A percentile compares a stretch with the other conserved stretches of the same genome.
Conservation (phyloP, 768 basidiomycete genomes). For the Roridomyces roridus region DNA sequence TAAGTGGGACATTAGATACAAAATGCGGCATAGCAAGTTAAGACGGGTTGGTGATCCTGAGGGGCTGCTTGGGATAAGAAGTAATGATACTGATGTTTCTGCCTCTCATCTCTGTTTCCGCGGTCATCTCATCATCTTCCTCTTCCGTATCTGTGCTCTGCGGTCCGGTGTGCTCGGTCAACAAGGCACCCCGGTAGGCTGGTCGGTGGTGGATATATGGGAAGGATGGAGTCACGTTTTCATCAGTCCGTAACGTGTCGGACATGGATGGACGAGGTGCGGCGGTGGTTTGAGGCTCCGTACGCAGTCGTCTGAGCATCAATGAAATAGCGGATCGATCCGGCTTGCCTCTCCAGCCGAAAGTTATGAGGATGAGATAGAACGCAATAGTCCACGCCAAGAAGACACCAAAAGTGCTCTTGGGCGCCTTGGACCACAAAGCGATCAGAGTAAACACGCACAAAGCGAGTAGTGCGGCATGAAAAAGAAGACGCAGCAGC, state of each 20-base stretch:
- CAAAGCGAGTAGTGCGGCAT: conserved; percentile 63
- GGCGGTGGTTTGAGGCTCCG: conserved; percentile 28
- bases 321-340: conserved; percentile 62
- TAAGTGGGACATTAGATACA: conserved; percentile 16
- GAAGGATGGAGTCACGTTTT: neutral
- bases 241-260: conserved; percentile 42
- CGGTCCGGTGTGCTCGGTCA: conserved; percentile 44
- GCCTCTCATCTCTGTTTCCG: conserved; percentile 82
- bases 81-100: conserved; percentile 86
- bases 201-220: conserved; percentile 80
- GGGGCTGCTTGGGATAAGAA: conserved; percentile 72
- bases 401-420: conserved; percentile 66
- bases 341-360: conserved; percentile 67
- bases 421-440: conserved; percentile 62
- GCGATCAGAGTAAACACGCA: conserved; percentile 62
- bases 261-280: conserved; percentile 44
- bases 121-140: conserved; percentile 76
- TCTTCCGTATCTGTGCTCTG: conserved; percentile 62
- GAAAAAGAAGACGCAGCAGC: conserved; percentile 58
- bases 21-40: conserved; percentile 26
- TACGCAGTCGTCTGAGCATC: conserved; percentile 51
- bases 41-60: conserved; percentile 78
- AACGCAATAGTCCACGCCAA: conserved; percentile 65
- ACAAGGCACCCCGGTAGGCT: conserved; percentile 52
- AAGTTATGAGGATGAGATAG: conserved; percentile 57